These are phyloP conservation scores for Nakataea oryzae DNA, from an alignment of 2,329 filamentous ascomycete genomes.

Conservation along the genomic window DNA sequence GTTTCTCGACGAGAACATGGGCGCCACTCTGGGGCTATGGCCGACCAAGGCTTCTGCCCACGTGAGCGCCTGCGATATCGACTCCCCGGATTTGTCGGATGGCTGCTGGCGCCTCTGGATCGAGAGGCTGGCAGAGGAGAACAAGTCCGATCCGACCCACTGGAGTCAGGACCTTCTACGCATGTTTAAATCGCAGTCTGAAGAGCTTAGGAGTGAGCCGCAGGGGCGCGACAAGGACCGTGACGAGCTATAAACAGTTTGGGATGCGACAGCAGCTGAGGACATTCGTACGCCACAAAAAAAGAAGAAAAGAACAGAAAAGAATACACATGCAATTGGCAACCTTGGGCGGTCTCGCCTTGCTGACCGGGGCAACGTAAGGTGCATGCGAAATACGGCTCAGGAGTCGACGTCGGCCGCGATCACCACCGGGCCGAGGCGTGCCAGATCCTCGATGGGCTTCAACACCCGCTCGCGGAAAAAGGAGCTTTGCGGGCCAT, in stretches of 20 bases:
- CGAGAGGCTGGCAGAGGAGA: constrained; percentile 23
- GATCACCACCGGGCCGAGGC: constrained; percentile 32
- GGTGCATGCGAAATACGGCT: neutral
- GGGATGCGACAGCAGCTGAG: neutral
- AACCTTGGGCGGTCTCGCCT: neutral
- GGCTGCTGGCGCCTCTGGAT: constrained; percentile 46
- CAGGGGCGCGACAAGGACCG: neutral
- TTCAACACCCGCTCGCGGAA: constrained; percentile 38
- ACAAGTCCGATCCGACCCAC: constrained; percentile 21
- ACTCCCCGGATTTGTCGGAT: constrained; percentile 20
- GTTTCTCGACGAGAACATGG: constrained; percentile 57
- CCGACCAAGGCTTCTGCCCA: constrained; percentile 29
- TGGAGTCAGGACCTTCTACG: constrained; percentile 29
- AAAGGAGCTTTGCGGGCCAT: constrained; percentile 28
- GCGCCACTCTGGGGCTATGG: constrained; percentile 47
- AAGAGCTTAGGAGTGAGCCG: constrained; percentile 5
- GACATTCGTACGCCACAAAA: neutral
- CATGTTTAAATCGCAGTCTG: constrained; percentile 19
- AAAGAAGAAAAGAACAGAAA: too few relatives aligned
- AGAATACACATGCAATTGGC: too few relatives aligned
- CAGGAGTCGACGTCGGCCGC: constrained; percentile 22
- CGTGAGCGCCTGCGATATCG: constrained; percentile 23
- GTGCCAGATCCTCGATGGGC: constrained; percentile 34
- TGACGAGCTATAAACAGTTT: neutral
- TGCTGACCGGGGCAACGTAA: neutral